Conservation (phyloP, 768 basidiomycete genomes). For the Cantharellus cinnabarinus region DNA sequence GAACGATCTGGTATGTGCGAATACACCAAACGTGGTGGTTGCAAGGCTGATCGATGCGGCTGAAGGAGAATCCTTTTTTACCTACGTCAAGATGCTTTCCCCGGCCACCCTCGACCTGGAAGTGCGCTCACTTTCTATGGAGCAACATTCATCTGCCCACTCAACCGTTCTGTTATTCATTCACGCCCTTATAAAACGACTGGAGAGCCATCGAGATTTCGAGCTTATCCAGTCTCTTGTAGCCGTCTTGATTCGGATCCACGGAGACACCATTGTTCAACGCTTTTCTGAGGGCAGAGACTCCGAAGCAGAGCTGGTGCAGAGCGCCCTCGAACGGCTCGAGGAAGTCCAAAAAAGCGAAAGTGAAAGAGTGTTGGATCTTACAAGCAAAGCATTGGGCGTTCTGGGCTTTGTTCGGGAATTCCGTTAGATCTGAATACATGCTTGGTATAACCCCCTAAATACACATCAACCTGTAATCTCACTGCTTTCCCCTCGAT, state of each 20-base stretch:
- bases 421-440: no score
- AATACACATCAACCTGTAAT: no score
- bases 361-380: slow-evolving; percentile 54
- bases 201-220: slow-evolving; percentile 71
- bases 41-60: not conserved
- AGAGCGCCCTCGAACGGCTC: slow-evolving; percentile 34
- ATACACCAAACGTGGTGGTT: not conserved
- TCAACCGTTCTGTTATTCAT: slow-evolving; percentile 49
- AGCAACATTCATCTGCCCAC: slow-evolving; percentile 19
- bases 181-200: slow-evolving; percentile 46
- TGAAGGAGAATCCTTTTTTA: slow-evolving; percentile 65
- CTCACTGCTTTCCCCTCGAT: no score
- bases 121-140: slow-evolving; percentile 44
- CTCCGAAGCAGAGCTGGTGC: slow-evolving; percentile 37
- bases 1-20: slow-evolving; percentile 47
- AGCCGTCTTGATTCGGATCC: slow-evolving; percentile 63
- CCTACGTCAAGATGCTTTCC: slow-evolving; percentile 63
- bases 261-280: slow-evolving; percentile 58
- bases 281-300: not conserved
- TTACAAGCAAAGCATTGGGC: slow-evolving; percentile 53
- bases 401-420: slow-evolving; percentile 43
- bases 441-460: no score
- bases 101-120: slow-evolving; percentile 86
- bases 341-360: slow-evolving; percentile 51
- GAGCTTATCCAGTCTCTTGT: slow-evolving; percentile 85